phyloP scores from a whole-genome alignment of 2,329 filamentous ascomycete genomes.

The Penicillium sp. region DNA sequence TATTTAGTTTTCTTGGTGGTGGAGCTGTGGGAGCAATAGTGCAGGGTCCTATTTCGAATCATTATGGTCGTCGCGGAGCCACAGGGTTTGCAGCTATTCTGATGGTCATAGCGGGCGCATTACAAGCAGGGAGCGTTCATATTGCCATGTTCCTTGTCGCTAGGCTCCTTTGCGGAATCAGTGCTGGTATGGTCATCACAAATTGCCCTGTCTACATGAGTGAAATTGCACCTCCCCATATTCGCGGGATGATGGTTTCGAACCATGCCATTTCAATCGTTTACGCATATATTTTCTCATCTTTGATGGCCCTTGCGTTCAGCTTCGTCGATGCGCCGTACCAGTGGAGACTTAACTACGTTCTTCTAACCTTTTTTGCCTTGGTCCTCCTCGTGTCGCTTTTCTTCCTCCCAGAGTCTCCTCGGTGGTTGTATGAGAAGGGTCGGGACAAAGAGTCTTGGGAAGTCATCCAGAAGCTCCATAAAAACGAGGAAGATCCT shows the following conservation, averaged over 20 bases:
- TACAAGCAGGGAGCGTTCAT: constrained; percentile 36
- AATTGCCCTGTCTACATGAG: too few relatives aligned
- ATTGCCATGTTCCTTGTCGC: constrained; percentile 46
- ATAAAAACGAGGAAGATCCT: neutral
- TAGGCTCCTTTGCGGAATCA: constrained; percentile 48
- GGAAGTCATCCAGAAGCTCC: neutral
- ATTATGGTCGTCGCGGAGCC: neutral
- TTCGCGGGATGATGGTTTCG: too few relatives aligned
- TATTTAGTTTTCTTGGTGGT: neutral
- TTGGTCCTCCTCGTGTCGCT: neutral
- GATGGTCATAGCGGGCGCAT: constrained; percentile 11
- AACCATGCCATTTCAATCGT: too few relatives aligned
- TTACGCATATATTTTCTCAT: too few relatives aligned
- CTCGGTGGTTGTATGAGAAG: neutral
- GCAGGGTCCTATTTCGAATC: neutral
- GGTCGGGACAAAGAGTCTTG: neutral
- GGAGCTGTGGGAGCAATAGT: neutral
- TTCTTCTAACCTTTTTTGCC: neutral
- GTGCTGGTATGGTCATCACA: constrained; percentile 42
- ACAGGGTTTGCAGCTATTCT: neutral
- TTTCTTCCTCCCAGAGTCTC: neutral
- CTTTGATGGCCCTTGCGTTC: neutral
- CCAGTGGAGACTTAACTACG: neutral
- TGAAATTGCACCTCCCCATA: too few relatives aligned
- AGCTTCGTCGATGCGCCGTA: neutral